Conservation (phyloP, 768 basidiomycete species). For the Boletellus emodensis region DNA sequence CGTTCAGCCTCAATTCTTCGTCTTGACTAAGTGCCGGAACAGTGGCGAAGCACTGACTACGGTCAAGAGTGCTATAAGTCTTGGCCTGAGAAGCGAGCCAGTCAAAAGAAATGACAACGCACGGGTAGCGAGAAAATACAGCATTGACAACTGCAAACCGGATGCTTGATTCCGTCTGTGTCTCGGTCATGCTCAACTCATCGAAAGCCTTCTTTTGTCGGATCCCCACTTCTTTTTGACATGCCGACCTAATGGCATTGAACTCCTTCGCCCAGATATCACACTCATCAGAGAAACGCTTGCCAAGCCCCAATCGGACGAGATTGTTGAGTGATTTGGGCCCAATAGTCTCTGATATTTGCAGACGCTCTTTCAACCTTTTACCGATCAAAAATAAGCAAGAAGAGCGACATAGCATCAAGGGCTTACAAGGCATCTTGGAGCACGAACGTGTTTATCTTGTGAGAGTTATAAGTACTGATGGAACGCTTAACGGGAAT, state of each 20-base stretch:
- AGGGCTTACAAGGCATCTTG: constrained; percentile 24
- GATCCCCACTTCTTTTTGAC: not conserved
- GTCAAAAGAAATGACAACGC: constrained; percentile 2
- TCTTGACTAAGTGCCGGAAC: constrained; percentile 11
- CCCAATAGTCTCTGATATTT: constrained; percentile 20
- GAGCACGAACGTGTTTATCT: constrained; percentile 12
- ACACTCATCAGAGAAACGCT: constrained; percentile 26
- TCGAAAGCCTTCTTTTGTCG: constrained; percentile 13
- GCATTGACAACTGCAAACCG: constrained; percentile 25
- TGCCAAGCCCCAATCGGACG: constrained; percentile 28
- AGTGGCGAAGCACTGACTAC: constrained; percentile 11
- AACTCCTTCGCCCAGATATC: constrained; percentile 23
- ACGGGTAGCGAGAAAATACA: constrained; percentile 26
- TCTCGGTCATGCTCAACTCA: constrained; percentile 6
- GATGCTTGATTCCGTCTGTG: constrained; percentile 16
- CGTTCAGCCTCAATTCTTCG: constrained; percentile 13
- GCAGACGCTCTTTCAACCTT: constrained; percentile 26
- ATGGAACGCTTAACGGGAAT: constrained; percentile 15
- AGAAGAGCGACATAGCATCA: not conserved
- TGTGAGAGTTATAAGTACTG: constrained; percentile 6
- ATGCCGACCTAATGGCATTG: not conserved
- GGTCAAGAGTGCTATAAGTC: constrained; percentile 16
- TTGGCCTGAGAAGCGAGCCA: not conserved
- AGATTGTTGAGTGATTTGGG: constrained; percentile 29
- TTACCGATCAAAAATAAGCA: not conserved